A percentile compares a stretch with the other conserved stretches of the same genome.
phyloP scores from a whole-genome alignment of 768 basidiomycete genomes.

The Lactarius evosmus region DNA sequence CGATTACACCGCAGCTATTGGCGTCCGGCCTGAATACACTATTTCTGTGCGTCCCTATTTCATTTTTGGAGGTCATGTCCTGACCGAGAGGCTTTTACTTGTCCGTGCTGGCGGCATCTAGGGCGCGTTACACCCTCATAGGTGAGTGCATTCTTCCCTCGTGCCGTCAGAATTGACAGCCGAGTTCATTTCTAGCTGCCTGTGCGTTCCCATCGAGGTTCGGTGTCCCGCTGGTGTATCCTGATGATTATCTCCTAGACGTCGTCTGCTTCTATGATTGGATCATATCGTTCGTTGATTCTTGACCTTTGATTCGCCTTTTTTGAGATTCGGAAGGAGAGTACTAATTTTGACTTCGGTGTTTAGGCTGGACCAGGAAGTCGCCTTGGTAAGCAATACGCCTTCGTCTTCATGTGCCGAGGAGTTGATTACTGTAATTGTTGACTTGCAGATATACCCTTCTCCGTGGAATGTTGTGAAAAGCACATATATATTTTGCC shows the following conservation, averaged over 20 bases:
- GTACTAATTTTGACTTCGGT: neutral
- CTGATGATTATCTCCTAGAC: conserved; percentile 11
- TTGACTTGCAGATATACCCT: conserved; percentile 19
- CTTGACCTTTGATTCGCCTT: neutral
- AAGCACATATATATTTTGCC: conserved; percentile 22
- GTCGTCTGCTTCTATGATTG: conserved; percentile 27
- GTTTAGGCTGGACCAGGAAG: conserved; percentile 23
- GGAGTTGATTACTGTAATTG: neutral
- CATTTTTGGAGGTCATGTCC: no score
- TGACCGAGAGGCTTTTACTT: conserved; percentile 1
- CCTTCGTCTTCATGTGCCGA: no score
- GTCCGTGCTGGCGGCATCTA: neutral
- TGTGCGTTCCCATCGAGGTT: conserved; percentile 8
- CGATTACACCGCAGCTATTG: neutral
- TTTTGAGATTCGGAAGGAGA: neutral
- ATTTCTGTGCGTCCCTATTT: neutral
- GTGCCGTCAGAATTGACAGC: neutral
- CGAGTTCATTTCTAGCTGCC: neutral
- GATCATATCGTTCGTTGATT: conserved; percentile 25
- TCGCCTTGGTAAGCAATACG: conserved; percentile 6
- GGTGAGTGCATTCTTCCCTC: neutral
- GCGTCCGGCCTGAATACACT: neutral
- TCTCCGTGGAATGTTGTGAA: conserved; percentile 19
- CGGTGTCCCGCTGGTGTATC: neutral
- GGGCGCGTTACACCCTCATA: conserved; percentile 16